Percentiles rank a stretch among this genome's conserved stretches.
phyloP scores from a whole-genome alignment of 768 basidiomycete species.

The Rhodotorula graminis region DNA sequence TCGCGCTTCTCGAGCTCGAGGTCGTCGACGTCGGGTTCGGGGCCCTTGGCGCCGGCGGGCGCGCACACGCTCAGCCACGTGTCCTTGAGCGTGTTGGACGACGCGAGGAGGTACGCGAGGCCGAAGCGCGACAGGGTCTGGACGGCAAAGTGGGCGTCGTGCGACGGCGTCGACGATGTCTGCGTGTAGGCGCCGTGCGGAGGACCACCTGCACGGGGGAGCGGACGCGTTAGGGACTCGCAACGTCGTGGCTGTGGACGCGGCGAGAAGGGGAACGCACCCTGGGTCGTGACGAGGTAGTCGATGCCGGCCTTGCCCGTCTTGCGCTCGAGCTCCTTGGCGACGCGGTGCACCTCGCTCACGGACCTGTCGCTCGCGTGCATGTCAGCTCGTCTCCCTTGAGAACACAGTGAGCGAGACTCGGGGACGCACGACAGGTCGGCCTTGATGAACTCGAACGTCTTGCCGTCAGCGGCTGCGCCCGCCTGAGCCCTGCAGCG shows the following conservation, averaged over 20 bases:
- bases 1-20: slow-evolving; percentile 19
- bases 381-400: neutral
- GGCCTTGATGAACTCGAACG: slow-evolving; percentile 42
- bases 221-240: too few relatives aligned
- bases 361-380: slow-evolving; percentile 2
- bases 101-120: slow-evolving; percentile 36
- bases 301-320: slow-evolving; percentile 29
- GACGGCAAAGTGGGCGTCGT: slow-evolving; percentile 38
- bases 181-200: slow-evolving; percentile 24
- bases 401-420: too few relatives aligned
- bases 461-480: neutral
- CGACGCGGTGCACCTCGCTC: slow-evolving; percentile 30
- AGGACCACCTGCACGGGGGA: slow-evolving; percentile 20
- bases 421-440: slow-evolving; percentile 37
- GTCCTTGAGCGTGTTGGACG: slow-evolving; percentile 34
- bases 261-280: neutral
- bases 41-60: slow-evolving; percentile 14
- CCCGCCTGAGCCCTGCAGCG: slow-evolving; percentile 14
- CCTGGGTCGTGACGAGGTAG: slow-evolving; percentile 40
- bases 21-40: slow-evolving; percentile 28
- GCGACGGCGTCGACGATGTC: neutral
- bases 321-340: slow-evolving; percentile 31
- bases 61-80: slow-evolving; percentile 34
- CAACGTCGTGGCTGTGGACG: neutral
- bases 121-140: slow-evolving; percentile 40